Conservation (phyloP, 495 filamentous ascomycete genomes). For the Pyrenopolyporus hunteri region DNA sequence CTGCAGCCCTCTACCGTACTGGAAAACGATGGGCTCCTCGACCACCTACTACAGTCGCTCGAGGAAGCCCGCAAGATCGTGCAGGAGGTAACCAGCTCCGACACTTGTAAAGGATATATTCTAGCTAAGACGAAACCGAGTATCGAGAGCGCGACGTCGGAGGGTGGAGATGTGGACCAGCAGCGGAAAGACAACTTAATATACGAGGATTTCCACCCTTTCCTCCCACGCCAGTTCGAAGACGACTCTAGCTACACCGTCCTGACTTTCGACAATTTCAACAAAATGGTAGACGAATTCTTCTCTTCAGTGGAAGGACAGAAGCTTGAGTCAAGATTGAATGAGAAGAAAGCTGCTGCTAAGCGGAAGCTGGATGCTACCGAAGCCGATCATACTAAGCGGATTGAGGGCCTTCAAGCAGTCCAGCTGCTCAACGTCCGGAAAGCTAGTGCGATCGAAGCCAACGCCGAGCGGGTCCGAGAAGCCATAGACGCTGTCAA, state of each 20-base stretch:
- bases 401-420: conserved; percentile 79
- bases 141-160: conserved; percentile 36
- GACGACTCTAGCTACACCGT: conserved; percentile 66
- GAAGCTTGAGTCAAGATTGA: conserved; percentile 81
- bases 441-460: conserved; percentile 88
- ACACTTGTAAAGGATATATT: conserved; percentile 79
- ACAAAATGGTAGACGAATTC: conserved; percentile 93
- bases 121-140: conserved; percentile 69
- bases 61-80: conserved; percentile 70
- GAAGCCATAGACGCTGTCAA: conserved; percentile 93
- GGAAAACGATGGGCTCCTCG: conserved; percentile 65
- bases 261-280: conserved; percentile 80
- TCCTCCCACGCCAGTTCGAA: conserved; percentile 83
- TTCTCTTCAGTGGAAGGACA: conserved; percentile 96
- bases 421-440: conserved; percentile 82
- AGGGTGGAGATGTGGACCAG: conserved; percentile 44
- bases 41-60: conserved; percentile 67
- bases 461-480: conserved; percentile 85
- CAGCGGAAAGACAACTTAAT: conserved; percentile 59
- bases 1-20: conserved; percentile 71
- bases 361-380: conserved; percentile 83
- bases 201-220: conserved; percentile 97
- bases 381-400: conserved; percentile 78
- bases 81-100: conserved; percentile 62
- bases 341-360: conserved; percentile 80